Evolutionary conservation across 2,329 filamentous ascomycete species (phyloP).

Genomic region (Claviceps purpurea): DNA sequence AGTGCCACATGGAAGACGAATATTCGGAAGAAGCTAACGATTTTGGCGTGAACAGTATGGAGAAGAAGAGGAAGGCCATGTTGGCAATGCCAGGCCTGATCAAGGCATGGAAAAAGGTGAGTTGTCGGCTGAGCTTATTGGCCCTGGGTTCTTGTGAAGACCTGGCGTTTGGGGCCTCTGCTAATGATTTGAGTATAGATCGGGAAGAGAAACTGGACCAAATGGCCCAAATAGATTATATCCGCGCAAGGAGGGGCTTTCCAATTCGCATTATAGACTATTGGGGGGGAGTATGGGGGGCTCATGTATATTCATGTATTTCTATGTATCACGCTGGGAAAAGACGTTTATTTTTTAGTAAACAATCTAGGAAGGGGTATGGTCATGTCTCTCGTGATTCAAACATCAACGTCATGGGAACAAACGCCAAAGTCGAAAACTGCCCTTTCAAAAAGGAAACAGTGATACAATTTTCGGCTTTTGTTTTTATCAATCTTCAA

Average conservation of each 20-base stretch:
- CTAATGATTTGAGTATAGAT: slow-evolving; percentile 29
- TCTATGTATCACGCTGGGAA: slow-evolving; percentile 14
- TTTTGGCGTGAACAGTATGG: slow-evolving; percentile 44
- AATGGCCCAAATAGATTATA: slow-evolving; percentile 38
- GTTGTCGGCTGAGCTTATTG: slow-evolving; percentile 15
- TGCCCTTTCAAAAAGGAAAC: neutral
- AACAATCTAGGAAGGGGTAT: too few relatives aligned
- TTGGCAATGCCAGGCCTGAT: slow-evolving; percentile 88
- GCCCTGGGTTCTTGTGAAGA: too few relatives aligned
- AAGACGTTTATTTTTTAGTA: neutral
- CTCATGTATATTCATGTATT: slow-evolving; percentile 22
- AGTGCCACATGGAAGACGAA: neutral
- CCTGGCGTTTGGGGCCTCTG: neutral
- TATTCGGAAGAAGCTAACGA: slow-evolving; percentile 5
- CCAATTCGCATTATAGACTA: neutral
- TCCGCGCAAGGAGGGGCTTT: neutral
- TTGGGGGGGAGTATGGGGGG: neutral
- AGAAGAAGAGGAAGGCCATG: slow-evolving; percentile 85
- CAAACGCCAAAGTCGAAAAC: too few relatives aligned
- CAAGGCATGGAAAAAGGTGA: slow-evolving; percentile 82
- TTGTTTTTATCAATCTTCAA: neutral
- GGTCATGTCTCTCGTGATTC: too few relatives aligned
- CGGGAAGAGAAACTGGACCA: slow-evolving; percentile 42
- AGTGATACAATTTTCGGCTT: neutral
- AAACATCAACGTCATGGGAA: too few relatives aligned